Evolutionary conservation across 1,284 basidiomycete genomes (phyloP), one percentile per base, ranked within the genome.

Genomic region (Ustilago bromivora): DNA sequence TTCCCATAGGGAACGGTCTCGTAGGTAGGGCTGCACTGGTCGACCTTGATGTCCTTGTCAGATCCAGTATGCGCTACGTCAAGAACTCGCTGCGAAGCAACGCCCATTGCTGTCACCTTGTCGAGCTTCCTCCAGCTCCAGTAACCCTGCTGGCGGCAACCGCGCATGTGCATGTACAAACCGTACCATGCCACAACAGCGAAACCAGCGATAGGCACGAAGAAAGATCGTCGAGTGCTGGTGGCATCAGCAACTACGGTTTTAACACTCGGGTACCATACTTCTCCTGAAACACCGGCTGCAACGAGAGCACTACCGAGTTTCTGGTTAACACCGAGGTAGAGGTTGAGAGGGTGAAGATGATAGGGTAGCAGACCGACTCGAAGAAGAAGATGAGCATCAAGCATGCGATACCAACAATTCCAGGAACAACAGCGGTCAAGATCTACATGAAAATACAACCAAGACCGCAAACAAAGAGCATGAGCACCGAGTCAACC

Each of bases 351-450:
- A 93, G 88, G 1, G 91, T 91, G 87, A 92, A 92, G 68, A 92
- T 90, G 56, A 71, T 69, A 64, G 57, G 82, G 86, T 85, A 83
- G 78, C 73, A 71, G 35, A 77, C 52, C 9, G 90, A 91, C 85
- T 92, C 92, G 86, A 92, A 93, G 89, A 92, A 92, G 89, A 93
- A 92, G 67, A 93, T 86, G 68, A 89, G 84, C 85, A 92, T 92
- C 65, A 92, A 83, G 85, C 89, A 91, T 10, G 88, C 90, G 55
- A 93, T 87, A 43, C 90, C 92, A 8, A 88, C 87, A 66, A 87
- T 87, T 15, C 91, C 91, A 7, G 88, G 87, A 7, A 90, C 85
- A 32, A 89, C 87, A 5, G 90, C 88, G 53, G 90, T 88, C 57
- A 89, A 86, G 68, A 92, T 85, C 62, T 88, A 87, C 82, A 92